Evolutionary conservation across 768 basidiomycete genomes (phyloP).

Genomic region (Ramaria sp.): DNA sequence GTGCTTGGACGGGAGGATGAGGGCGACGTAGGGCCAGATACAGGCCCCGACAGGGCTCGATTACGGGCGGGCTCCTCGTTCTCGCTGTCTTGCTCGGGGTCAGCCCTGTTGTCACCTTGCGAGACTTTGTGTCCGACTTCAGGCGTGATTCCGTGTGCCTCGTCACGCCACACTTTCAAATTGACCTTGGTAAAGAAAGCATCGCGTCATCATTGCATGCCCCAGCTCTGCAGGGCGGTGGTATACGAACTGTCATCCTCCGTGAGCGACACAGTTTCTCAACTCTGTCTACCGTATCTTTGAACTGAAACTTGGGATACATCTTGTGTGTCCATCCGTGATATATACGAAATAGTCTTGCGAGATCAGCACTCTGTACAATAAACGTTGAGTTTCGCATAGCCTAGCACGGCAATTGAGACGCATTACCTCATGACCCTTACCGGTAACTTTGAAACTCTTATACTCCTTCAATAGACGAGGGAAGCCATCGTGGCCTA

Average conservation of each 20-base stretch:
- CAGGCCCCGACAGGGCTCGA: not conserved
- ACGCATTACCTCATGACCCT: conserved; percentile 75
- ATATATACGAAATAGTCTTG: conserved; percentile 70
- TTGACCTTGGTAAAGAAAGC: conserved; percentile 36
- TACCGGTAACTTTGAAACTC: conserved; percentile 72
- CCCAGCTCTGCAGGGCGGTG: not conserved
- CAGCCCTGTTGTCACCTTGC: conserved; percentile 22
- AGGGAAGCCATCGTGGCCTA: conserved; percentile 71
- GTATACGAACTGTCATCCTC: conserved; percentile 64
- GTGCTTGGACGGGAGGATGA: conserved; percentile 4
- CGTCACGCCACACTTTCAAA: conserved; percentile 70
- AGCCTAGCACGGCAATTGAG: not conserved
- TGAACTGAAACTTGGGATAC: conserved; percentile 83
- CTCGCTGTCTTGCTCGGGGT: conserved; percentile 20
- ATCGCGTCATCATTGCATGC: not conserved
- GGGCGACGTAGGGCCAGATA: not conserved
- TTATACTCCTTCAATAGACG: conserved; percentile 67
- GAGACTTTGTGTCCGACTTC: conserved; percentile 9
- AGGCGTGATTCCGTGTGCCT: conserved; percentile 21
- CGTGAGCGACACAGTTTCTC: conserved; percentile 84
- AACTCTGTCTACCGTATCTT: conserved; percentile 73
- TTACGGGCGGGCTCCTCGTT: conserved; percentile 14
- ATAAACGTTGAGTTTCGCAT: not conserved
- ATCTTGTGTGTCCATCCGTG: conserved; percentile 93
- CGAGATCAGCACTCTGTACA: conserved; percentile 66